Evolutionary conservation across 176 grass and related monocot genomes (phyloP).

Genomic region (Oropetium thomaeum): DNA sequence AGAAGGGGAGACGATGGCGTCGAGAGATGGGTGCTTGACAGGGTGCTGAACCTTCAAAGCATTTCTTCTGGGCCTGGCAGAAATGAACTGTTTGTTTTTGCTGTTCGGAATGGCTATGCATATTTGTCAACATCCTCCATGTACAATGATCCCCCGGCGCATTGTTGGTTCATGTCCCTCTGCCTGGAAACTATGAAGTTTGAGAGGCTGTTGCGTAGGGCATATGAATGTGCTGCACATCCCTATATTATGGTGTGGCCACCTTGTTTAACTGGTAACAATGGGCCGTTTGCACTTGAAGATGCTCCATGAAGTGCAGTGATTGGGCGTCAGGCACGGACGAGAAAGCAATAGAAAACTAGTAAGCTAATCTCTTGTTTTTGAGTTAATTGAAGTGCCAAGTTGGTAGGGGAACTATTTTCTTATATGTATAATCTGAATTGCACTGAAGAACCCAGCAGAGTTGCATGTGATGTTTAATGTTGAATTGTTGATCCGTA

Average conservation of each 20-base stretch:
- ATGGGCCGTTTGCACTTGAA: neutral
- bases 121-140: neutral
- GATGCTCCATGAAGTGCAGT: neutral
- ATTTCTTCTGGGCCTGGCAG: too few species aligned
- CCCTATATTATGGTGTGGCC: slow-evolving; percentile 10
- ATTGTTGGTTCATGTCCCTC: slow-evolving; percentile 2
- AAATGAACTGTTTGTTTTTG: neutral
- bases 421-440: neutral
- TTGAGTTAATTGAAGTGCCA: neutral
- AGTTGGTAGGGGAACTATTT: too few species aligned
- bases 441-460: neutral
- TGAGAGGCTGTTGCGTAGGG: neutral
- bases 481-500: too few species aligned
- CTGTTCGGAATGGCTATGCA: neutral
- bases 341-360: neutral
- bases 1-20: neutral
- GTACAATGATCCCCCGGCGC: too few species aligned
- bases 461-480: neutral
- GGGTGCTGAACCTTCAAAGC: neutral
- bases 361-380: neutral
- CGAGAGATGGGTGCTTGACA: neutral
- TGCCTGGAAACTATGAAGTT: neutral
- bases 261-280: neutral
- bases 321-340: neutral
- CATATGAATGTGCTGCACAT: neutral